phyloP scores from a whole-genome alignment of 2,329 filamentous ascomycete species.

The Alternaria gaisen region DNA sequence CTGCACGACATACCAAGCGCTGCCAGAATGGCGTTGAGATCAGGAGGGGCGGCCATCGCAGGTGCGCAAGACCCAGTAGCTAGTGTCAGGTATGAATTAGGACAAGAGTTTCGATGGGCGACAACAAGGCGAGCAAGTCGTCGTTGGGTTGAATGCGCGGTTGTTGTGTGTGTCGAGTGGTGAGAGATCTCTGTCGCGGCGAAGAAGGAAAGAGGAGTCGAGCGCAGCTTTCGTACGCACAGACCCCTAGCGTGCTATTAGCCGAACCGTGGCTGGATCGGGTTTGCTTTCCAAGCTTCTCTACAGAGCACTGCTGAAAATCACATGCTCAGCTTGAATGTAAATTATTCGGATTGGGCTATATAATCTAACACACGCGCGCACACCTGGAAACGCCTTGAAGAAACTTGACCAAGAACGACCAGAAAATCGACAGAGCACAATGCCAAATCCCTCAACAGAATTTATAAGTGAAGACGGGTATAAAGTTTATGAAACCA shows the following conservation, averaged over 20 bases:
- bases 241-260: constrained; percentile 13
- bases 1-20: constrained; percentile 45
- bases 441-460: background rate
- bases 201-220: constrained; percentile 27
- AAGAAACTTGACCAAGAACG: background rate
- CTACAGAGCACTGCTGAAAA: background rate
- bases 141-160: constrained; percentile 18
- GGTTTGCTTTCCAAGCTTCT: background rate
- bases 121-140: background rate
- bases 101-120: background rate
- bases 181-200: constrained; percentile 22
- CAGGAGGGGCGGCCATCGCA: constrained; percentile 48
- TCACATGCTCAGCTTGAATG: background rate
- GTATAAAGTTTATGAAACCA: constrained; percentile 51
- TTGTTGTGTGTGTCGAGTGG: constrained; percentile 21
- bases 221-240: constrained; percentile 12
- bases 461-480: constrained; percentile 4
- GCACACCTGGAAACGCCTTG: background rate
- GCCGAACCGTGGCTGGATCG: constrained; percentile 8
- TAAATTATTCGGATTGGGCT: background rate
- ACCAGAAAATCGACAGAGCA: background rate
- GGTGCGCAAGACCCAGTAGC: constrained; percentile 13
- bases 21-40: constrained; percentile 51
- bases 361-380: background rate
- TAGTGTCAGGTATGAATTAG: constrained; percentile 9